These are phyloP conservation scores for Sordariomycetes sp. DNA, from an alignment of 2,329 filamentous ascomycete genomes.

Conservation along the genomic window DNA sequence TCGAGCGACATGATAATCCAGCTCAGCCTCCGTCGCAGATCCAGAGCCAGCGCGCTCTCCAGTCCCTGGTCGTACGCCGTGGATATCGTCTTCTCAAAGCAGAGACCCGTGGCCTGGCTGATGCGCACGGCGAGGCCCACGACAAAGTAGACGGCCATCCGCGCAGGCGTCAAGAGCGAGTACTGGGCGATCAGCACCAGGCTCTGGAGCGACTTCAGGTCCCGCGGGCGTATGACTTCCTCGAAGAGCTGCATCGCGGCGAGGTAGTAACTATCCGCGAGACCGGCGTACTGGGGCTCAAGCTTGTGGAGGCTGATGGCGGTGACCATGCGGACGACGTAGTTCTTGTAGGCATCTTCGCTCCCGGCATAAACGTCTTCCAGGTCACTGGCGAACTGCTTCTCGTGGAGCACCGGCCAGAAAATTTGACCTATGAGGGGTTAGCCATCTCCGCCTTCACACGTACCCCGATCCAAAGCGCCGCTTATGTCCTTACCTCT, in stretches of 20 bases:
- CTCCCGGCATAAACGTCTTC: constrained; percentile 70
- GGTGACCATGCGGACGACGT: constrained; percentile 80
- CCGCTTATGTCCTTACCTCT: constrained; percentile 47
- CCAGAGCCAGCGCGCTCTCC: constrained; percentile 62
- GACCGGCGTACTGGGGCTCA: constrained; percentile 75
- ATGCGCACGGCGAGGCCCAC: constrained; percentile 79
- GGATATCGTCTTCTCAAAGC: constrained; percentile 78
- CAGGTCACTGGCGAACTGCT: constrained; percentile 60
- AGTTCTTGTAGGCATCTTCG: constrained; percentile 68
- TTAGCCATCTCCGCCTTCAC: neutral
- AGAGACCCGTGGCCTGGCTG: constrained; percentile 76
- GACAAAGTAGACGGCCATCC: constrained; percentile 87
- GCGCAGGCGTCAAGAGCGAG: constrained; percentile 80
- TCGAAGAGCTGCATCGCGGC: constrained; percentile 79
- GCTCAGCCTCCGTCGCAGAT: constrained; percentile 77
- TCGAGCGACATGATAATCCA: constrained; percentile 89
- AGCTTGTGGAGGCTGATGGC: constrained; percentile 92
- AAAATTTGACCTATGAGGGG: constrained; percentile 65
- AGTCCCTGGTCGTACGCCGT: constrained; percentile 43
- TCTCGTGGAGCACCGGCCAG: constrained; percentile 78
- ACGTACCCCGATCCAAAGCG: neutral
- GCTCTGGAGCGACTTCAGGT: constrained; percentile 82
- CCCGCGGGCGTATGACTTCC: constrained; percentile 72
- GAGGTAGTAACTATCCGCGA: constrained; percentile 91
- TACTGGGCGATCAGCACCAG: constrained; percentile 80